Base-by-base conservation (phyloP, 176 grass and related monocot species). In the Rhipidocladum racemiflorum region DNA sequence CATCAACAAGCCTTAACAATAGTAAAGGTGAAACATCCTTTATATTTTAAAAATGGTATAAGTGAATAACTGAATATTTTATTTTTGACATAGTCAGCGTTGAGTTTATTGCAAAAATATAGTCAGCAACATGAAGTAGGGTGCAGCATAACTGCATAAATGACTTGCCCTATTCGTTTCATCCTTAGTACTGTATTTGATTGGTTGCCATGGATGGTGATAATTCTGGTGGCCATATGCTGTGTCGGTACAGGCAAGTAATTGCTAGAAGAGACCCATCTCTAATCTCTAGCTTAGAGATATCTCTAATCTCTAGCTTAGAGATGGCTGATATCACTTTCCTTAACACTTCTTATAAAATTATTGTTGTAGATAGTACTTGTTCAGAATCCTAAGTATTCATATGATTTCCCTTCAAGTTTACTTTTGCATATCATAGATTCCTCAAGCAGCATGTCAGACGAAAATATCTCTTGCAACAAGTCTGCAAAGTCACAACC, bases 11-110 rank as follows among this genome's bases (percentile, higher is more conserved):
- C n/a, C 32, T 35, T 54, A 55, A 67, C 15, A 71, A 24, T 48
- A 88, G 46, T 15, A 70, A 46, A 80, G 89, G 67, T 91, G 72
- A 76, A 81, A 62, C 24, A 32, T 55, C 2, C 36, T 11, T 85
- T 65, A 0, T 39, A 60, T 49, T 60, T 65, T 36, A 5, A 39
- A 44, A 77, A 9, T 56, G 40, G 6, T 59, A 36, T 49, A 57
- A 59, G 25, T 64, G 17, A 61, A 60, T 49, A 48, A 67, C 18
- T 64, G 7, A 61, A 67, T 80, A 69, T 70, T 44, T 57, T 46
- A 60, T 71, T 16, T 16, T 62, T 85, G 67, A 34, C 72, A 68
- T 65, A 84, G n/a, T 61, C 60, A 51, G 39, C 74, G 55, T 70
- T 40, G 10, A 50, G 12, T 46, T 72, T n/a, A 18, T 38, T 2